Conservation (phyloP, 805 yeast species). For the Tetrapisispora pingtungensis region DNA sequence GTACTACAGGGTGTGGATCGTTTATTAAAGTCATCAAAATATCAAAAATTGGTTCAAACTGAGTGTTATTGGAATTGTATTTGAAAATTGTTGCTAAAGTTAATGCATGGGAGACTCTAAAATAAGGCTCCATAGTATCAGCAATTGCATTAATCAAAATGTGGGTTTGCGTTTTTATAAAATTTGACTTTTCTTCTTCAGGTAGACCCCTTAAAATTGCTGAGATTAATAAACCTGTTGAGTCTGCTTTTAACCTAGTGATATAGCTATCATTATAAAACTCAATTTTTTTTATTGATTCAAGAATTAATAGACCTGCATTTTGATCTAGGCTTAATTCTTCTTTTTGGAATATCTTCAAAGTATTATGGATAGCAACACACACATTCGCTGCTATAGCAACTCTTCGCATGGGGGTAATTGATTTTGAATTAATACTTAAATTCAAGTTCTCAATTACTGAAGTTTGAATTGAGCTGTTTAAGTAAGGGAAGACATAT, state of each 20-base stretch:
- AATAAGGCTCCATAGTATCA: slow-evolving; percentile 50
- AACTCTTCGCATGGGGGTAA: slow-evolving; percentile 27
- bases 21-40: slow-evolving; percentile 48
- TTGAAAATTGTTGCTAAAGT: slow-evolving; percentile 40
- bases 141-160: slow-evolving; percentile 57
- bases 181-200: slow-evolving; percentile 6
- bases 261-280: slow-evolving; percentile 33
- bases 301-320: slow-evolving; percentile 39
- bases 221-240: slow-evolving; percentile 44
- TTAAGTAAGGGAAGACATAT: slow-evolving; percentile 56
- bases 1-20: slow-evolving; percentile 84
- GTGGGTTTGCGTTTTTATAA: slow-evolving; percentile 35
- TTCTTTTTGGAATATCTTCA: slow-evolving; percentile 22
- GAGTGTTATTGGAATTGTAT: slow-evolving; percentile 30
- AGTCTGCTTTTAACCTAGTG: slow-evolving; percentile 41
- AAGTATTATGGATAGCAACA: slow-evolving; percentile 49
- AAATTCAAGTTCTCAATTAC: slow-evolving; percentile 71
- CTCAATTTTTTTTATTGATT: slow-evolving; percentile 39
- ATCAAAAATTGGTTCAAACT: slow-evolving; percentile 40
- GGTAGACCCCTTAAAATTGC: slow-evolving; percentile 19
- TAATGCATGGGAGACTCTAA: slow-evolving; percentile 49
- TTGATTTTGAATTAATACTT: slow-evolving; percentile 35
- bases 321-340: slow-evolving; percentile 23
- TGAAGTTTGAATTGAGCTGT: slow-evolving; percentile 75
- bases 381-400: slow-evolving; percentile 55